Evolutionary conservation across 2,329 filamentous ascomycete genomes (phyloP).

Genomic region (Verticillium albo-atrum): DNA sequence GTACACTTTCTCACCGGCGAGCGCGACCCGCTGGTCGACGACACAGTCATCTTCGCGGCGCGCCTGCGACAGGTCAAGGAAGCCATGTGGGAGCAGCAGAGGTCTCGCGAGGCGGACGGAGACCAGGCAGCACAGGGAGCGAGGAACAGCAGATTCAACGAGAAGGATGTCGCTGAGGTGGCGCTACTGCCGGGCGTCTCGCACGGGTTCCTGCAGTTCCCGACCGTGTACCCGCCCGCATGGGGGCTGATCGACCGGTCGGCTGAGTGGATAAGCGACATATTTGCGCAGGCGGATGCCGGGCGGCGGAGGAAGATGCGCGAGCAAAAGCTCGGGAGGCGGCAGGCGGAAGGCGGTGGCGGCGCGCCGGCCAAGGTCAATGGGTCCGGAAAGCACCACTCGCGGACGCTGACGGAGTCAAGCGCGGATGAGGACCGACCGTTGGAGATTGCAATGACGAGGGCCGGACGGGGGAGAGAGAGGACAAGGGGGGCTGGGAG

Average conservation of each 20-base stretch:
- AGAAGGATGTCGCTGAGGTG: conserved; percentile 75
- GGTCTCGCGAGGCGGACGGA: conserved; percentile 33
- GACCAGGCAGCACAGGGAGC: conserved; percentile 34
- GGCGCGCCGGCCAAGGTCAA: conserved; percentile 1
- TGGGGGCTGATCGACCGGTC: conserved; percentile 83
- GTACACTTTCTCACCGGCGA: conserved; percentile 94
- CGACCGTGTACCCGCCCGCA: conserved; percentile 79
- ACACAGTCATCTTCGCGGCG: conserved; percentile 94
- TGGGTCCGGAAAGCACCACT: conserved; percentile 19
- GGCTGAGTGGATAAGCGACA: conserved; percentile 74
- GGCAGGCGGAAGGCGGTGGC: conserved; percentile 3
- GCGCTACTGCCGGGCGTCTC: conserved; percentile 82
- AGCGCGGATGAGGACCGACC: conserved; percentile 77
- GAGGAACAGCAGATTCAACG: conserved; percentile 54
- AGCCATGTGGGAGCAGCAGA: conserved; percentile 30
- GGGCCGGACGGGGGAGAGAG: conserved; percentile 17
- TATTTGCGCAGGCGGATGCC: conserved; percentile 56
- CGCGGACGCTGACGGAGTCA: conserved; percentile 48
- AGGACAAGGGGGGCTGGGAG: conserved; percentile 12
- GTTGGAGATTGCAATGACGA: conserved; percentile 72
- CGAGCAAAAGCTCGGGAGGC: conserved; percentile 5
- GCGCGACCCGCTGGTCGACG: conserved; percentile 90
- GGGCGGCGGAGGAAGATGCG: conserved; percentile 21
- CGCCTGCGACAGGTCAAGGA: conserved; percentile 76
- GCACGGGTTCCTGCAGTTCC: conserved; percentile 93